These are phyloP conservation scores for Priceomyces fermenticarens DNA, from an alignment of 805 yeast genomes.

Conservation along the genomic window DNA sequence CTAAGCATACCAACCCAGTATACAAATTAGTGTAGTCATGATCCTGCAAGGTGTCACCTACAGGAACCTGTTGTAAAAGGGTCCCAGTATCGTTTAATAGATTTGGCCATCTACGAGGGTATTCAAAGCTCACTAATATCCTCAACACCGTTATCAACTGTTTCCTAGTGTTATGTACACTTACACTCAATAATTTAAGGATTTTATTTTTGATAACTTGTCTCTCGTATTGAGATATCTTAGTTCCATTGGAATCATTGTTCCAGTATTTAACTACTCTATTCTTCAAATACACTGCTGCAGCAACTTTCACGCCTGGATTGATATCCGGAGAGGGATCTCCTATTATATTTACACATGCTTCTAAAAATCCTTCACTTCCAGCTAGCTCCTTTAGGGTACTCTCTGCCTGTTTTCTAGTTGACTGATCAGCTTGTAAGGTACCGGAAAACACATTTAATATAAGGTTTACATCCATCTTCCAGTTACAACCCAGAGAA, in stretches of 20 bases:
- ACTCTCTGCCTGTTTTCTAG: slow-evolving; percentile 67
- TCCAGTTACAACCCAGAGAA: neutral
- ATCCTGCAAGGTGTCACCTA: slow-evolving; percentile 10
- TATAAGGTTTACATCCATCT: slow-evolving; percentile 67
- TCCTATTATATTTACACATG: slow-evolving; percentile 71
- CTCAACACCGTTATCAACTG: slow-evolving; percentile 37
- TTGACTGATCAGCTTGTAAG: slow-evolving; percentile 58
- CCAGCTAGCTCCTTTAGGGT: slow-evolving; percentile 57
- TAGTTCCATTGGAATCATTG: slow-evolving; percentile 7
- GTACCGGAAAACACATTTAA: slow-evolving; percentile 80
- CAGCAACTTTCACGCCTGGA: slow-evolving; percentile 56
- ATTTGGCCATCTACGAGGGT: slow-evolving; percentile 35
- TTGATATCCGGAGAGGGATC: slow-evolving; percentile 8
- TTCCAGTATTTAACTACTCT: slow-evolving; percentile 64
- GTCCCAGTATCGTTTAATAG: slow-evolving; percentile 29
- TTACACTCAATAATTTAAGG: slow-evolving; percentile 54
- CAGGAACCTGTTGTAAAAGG: slow-evolving; percentile 26
- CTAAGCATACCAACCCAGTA: slow-evolving; percentile 68
- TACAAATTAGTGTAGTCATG: slow-evolving; percentile 34
- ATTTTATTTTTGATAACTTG: slow-evolving; percentile 69
- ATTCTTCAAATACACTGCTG: slow-evolving; percentile 83
- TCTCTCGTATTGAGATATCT: slow-evolving; percentile 67
- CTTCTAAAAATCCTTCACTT: slow-evolving; percentile 73
- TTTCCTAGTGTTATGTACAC: slow-evolving; percentile 32
- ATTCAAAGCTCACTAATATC: slow-evolving; percentile 31